A percentile compares a stretch with the other conserved stretches of the same genome.
Evolutionary conservation across 192 early-diverging fungal genomes (phyloP).

Genomic region (Backusella westeae): DNA sequence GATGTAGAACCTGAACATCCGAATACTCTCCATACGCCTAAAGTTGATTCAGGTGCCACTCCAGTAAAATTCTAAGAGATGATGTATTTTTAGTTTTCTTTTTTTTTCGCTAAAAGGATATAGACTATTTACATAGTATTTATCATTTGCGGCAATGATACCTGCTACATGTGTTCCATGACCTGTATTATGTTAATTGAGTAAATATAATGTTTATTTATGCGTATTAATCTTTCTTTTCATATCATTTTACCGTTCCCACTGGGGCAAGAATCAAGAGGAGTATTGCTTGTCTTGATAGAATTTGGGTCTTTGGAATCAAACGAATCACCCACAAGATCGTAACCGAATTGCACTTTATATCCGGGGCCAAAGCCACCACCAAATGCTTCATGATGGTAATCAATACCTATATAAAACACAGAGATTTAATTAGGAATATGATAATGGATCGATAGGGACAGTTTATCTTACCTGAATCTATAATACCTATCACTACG

Average conservation of each 20-base stretch:
- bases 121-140: conserved; percentile 27
- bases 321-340: conserved; percentile 63
- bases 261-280: conserved; percentile 48
- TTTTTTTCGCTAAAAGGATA: neutral
- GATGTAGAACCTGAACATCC: conserved; percentile 69
- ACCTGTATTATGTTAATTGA: conserved; percentile 28
- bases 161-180: conserved; percentile 72
- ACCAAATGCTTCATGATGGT: conserved; percentile 63
- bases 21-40: conserved; percentile 82
- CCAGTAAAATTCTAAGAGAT: conserved; percentile 48
- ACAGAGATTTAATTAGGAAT: neutral
- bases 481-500: conserved; percentile 65
- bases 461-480: conserved; percentile 45
- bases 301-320: conserved; percentile 15
- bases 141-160: conserved; percentile 52
- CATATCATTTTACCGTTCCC: neutral
- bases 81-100: neutral
- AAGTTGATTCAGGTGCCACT: conserved; percentile 62
- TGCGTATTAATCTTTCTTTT: neutral
- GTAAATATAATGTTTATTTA: neutral
- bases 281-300: conserved; percentile 28
- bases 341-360: conserved; percentile 56
- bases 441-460: neutral
- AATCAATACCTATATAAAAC: conserved; percentile 43
- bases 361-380: conserved; percentile 59